These are phyloP conservation scores for Xerocomus brunneocitrinus DNA, from an alignment of 768 basidiomycete species.

Conservation along the genomic window DNA sequence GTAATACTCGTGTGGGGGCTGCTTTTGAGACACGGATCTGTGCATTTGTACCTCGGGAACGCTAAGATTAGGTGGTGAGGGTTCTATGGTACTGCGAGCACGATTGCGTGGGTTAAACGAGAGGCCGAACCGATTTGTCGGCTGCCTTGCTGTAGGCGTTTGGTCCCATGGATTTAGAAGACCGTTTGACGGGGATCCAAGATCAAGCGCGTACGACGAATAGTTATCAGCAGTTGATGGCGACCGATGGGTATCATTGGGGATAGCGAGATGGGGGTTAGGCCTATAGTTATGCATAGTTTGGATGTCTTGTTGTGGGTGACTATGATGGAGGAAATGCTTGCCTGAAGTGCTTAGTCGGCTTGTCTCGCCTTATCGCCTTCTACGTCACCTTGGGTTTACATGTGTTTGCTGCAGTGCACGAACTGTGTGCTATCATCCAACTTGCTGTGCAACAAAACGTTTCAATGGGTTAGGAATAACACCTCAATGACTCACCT, in stretches of 20 bases:
- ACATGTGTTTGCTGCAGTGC: constrained; percentile 9
- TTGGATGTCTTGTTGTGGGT: background rate
- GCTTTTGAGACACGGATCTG: constrained; percentile 41
- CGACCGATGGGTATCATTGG: constrained; percentile 33
- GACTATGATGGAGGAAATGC: background rate
- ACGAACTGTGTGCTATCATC: background rate
- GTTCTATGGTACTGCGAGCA: constrained; percentile 36
- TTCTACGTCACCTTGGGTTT: constrained; percentile 18
- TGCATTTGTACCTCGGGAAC: constrained; percentile 54
- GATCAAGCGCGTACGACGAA: constrained; percentile 31
- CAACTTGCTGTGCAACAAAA: background rate
- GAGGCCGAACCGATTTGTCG: constrained; percentile 17
- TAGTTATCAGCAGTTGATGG: constrained; percentile 25
- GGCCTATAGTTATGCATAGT: constrained; percentile 30
- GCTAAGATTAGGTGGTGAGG: constrained; percentile 26
- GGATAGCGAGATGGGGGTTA: constrained; percentile 37
- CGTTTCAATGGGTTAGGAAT: background rate
- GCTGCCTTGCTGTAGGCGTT: constrained; percentile 24
- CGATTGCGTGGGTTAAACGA: constrained; percentile 31
- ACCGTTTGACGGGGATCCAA: constrained; percentile 16
- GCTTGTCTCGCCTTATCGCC: constrained; percentile 14
- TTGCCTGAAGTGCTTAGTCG: background rate
- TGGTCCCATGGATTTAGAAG: constrained; percentile 35
- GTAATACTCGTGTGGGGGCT: constrained; percentile 23
- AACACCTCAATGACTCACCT: background rate